Percentiles rank a stretch among this genome's conserved stretches.
phyloP scores from a whole-genome alignment of 306 rosid genomes.

The Corylus heterophylla region DNA sequence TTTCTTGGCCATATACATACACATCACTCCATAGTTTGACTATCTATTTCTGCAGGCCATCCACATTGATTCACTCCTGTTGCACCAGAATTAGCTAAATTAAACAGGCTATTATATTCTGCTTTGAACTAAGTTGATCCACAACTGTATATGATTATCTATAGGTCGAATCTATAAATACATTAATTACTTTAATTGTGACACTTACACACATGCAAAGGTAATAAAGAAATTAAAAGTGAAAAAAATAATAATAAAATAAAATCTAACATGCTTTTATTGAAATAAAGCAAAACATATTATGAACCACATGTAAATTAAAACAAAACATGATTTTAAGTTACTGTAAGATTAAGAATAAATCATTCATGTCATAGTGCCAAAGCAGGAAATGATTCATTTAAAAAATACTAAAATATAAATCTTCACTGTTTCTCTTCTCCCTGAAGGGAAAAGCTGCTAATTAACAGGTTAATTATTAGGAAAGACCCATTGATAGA shows the following conservation, averaged over 20 bases:
- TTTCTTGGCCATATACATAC: neutral
- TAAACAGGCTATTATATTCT: neutral
- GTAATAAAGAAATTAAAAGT: too few relatives aligned
- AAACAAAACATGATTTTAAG: neutral
- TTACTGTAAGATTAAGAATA: neutral
- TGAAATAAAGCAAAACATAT: neutral
- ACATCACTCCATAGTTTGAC: neutral
- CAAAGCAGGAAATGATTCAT: neutral
- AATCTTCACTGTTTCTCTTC: neutral
- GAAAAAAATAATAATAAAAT: too few relatives aligned
- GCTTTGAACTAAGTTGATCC: neutral
- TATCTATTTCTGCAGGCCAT: neutral
- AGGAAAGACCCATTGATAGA: neutral
- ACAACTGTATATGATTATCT: neutral
- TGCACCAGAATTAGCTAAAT: neutral
- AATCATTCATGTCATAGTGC: neutral
- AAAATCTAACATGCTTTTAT: too few relatives aligned
- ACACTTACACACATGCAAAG: too few relatives aligned
- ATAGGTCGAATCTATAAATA: too few relatives aligned
- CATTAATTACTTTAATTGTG: too few relatives aligned
- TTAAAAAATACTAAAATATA: neutral
- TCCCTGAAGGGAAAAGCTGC: neutral
- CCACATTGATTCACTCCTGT: neutral
- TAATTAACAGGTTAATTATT: neutral
- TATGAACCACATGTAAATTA: neutral